Evolutionary conservation across 2,329 filamentous ascomycete genomes (phyloP).

Genomic region (Dactylonectria estremocensis): DNA sequence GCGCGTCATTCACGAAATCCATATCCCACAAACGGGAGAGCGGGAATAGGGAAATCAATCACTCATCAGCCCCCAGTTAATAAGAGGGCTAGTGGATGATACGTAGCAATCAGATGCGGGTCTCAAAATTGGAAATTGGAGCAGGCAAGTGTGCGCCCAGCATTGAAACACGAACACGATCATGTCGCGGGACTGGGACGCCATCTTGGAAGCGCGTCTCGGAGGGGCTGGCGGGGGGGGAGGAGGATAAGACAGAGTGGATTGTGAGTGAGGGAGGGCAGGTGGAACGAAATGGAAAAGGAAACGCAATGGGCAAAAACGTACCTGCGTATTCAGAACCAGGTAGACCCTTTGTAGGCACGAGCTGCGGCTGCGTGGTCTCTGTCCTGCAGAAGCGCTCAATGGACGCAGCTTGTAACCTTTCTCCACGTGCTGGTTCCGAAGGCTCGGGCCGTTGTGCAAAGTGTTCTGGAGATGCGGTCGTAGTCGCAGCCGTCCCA

Average conservation of each 20-base stretch:
- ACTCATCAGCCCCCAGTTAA: slow-evolving; percentile 25
- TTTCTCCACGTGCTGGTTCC: slow-evolving; percentile 45
- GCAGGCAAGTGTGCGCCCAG: slow-evolving; percentile 24
- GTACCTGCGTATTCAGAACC: slow-evolving; percentile 15
- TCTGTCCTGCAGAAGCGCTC: slow-evolving; percentile 29
- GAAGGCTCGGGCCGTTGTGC: slow-evolving; percentile 42
- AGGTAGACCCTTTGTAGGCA: neutral
- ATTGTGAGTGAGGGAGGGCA: slow-evolving; percentile 7
- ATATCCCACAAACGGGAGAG: slow-evolving; percentile 28
- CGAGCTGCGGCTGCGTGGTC: slow-evolving; percentile 9
- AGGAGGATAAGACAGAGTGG: slow-evolving; percentile 13
- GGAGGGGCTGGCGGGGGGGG: slow-evolving; percentile 15
- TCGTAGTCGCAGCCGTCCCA: slow-evolving; percentile 32
- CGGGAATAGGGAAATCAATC: slow-evolving; percentile 27
- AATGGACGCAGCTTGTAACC: slow-evolving; percentile 38
- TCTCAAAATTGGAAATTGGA: slow-evolving; percentile 45
- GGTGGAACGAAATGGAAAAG: slow-evolving; percentile 3
- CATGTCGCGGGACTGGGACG: slow-evolving; percentile 27
- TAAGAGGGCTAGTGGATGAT: slow-evolving; percentile 35
- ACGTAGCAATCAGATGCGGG: slow-evolving; percentile 42
- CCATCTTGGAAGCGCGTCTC: slow-evolving; percentile 30
- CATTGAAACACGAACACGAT: slow-evolving; percentile 34
- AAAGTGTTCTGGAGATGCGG: slow-evolving; percentile 37
- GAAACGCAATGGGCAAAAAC: slow-evolving; percentile 11
- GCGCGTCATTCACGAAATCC: slow-evolving; percentile 30